Conservation (phyloP, 1,284 basidiomycete species). For the Singerocomus inundabilis region DNA sequence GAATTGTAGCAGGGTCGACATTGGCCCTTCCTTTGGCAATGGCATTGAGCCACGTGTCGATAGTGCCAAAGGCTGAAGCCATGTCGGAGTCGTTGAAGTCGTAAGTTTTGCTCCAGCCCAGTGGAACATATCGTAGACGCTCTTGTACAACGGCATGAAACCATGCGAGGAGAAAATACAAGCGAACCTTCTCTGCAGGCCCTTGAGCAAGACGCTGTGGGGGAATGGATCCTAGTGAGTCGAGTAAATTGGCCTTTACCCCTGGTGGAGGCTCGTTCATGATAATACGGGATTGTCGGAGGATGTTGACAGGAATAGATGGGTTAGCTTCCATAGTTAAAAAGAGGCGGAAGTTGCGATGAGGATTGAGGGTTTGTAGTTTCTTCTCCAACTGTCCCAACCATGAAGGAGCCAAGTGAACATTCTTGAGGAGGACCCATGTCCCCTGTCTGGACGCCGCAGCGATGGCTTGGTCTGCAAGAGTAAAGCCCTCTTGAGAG, state of each 20-base stretch:
- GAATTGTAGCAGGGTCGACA: conserved; percentile 85
- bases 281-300: conserved; percentile 90
- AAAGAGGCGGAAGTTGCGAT: conserved; percentile 91
- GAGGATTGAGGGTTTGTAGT: conserved; percentile 86
- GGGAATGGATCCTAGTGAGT: conserved; percentile 81
- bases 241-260: conserved; percentile 90
- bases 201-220: conserved; percentile 72
- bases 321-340: conserved; percentile 95
- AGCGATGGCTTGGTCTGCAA: conserved; percentile 93
- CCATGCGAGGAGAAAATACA: conserved; percentile 97
- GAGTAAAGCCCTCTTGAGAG: conserved; percentile 93
- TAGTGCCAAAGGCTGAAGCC: conserved; percentile 87
- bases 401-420: conserved; percentile 93
- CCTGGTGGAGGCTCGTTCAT: conserved; percentile 98
- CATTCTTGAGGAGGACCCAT: conserved; percentile 96
- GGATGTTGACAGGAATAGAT: conserved; percentile 91
- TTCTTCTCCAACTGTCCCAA: conserved; percentile 94
- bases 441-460: conserved; percentile 86
- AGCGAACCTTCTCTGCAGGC: conserved; percentile 85
- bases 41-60: conserved; percentile 83
- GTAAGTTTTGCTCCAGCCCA: conserved; percentile 95
- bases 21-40: conserved; percentile 87
- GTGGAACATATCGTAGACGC: conserved; percentile 88
- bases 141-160: conserved; percentile 97
- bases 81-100: conserved; percentile 99